Base-by-base conservation (phyloP, 2,329 filamentous ascomycete genomes). In the Phaeosphaeriaceae sp. region DNA sequence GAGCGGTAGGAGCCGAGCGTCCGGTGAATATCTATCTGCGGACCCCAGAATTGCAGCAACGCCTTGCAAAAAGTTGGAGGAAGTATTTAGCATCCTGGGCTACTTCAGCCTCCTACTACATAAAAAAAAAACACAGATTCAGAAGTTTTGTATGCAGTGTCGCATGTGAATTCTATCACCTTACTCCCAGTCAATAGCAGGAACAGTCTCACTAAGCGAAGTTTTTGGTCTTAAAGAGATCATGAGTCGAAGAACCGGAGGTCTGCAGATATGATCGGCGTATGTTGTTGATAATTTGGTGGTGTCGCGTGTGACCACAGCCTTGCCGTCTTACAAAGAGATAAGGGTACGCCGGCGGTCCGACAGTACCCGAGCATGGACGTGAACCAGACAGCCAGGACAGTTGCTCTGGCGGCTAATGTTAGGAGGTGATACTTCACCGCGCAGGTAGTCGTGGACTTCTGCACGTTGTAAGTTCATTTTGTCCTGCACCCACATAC, bases 221-320 rank as follows among this genome's bases (percentile, higher is more conserved):
- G 35, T 24, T 26, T 47, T 46, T 47, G 40, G 48, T 23, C 47
- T 40, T 53, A 54, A n/a, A n/a, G 49, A 56, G 59, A 61, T 60
- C 46, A 17, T 50, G 42, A n/a, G 44, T 59, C 47, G 43, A 54
- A 48, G 15, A 40, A 24, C 56, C 63, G 42, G 49, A 50, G 47
- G 40, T 54, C 55, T 46, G 55, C 51, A 55, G 63, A 66, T 64
- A 60, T 22, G 52, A 40, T 44, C 46, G 35, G 59, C 48, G 26
- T 47, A 58, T 54, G 21, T 24, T 53, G 23, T 56, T 64, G 54
- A 63, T 60, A 65, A 63, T 65, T 49, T 54, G 54, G 63, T 64
- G 63, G 51, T 65, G 64, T 65, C 57, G 60, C 53, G 51, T 52
- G 30, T 55, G 57, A 58, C 55, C 54, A 51, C 24, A 49, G 50